Evolutionary conservation across 495 filamentous ascomycete species (phyloP), one percentile per base, ranked within the genome.

Genomic region (Trichoderma gamsii): DNA sequence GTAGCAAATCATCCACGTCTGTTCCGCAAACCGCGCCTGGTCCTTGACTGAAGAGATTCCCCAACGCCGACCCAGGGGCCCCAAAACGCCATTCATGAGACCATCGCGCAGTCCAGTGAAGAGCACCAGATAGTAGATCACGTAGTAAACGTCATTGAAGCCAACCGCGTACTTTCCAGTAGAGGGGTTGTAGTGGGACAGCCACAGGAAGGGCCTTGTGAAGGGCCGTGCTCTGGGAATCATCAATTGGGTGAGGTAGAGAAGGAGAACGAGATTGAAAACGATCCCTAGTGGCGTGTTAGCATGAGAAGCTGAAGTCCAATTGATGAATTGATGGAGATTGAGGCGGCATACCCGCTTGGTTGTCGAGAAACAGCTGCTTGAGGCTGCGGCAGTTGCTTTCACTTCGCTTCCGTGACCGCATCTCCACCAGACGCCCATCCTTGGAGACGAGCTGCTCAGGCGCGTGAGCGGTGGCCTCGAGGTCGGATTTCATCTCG

Each of bases 1-100:
- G 79, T 97, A 98, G 46, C 93, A 72, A 27, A 91, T 75, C 73
- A 96, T 81, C 91, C 93, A 99, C 65, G 88, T 91, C 80, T 99
- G 95, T 76, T 99, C 95, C 61, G 92, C 90, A 77, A 98, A 91
- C 52, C 96, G 85, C 25, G 90, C 82, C 21, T 88, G 77, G 8
- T 85, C 89, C 78, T 95, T 97, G 71, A 80, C 82, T 68, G 86
- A 86, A 68, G 84, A 82, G 70, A 98, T 80, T 18, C 93, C 93
- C 65, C 80, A 81, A 13, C 79, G 75, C 52, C 84, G 84, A 35
- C 89, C 93, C 25, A 93, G 76, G 23, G 95, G 94, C 46, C 85
- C 84, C 18, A 98, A 81, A 12, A 97, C 70, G 80, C 94, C 93
- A 72, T 96, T 92, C 82, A 98, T 94, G 9, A 86, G 76, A 59